Base-by-base conservation (phyloP, 768 basidiomycete genomes). In the Leccinellum rugosiceps region DNA sequence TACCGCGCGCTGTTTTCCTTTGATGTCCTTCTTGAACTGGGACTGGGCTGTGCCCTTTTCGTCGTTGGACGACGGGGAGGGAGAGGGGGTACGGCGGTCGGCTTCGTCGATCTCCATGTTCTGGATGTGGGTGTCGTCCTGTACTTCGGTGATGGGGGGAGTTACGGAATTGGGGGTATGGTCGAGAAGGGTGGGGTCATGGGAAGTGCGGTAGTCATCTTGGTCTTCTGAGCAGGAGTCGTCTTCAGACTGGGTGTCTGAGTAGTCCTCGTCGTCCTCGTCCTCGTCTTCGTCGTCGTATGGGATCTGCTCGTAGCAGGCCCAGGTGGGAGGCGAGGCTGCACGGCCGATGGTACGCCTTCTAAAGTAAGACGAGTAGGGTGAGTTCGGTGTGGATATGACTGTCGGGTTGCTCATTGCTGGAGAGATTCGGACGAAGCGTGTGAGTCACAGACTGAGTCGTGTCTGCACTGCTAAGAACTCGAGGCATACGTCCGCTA, bases 301-400 rank as follows among this genome's bases (percentile, higher is more conserved):
- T 60, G 85, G 86, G 71, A 92, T 92, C 81, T 92, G 89, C 80
- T 92, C 90, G 73, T 92, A 92, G 79, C 89, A 92, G 11, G 89
- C 89, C 90, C 90, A 92, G 0, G 88, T 91, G 25, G 90, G 89
- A 2, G 90, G 90, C 3, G 88, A 90, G 17, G 90, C 84, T 38
- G 90, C 90, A 52, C 90, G 82, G 23, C 90, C 90, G 63, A 91
- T 83, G 43, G 83, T 81, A 63, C 89, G 87, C 52, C 86, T 84
- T 53, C 87, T 75, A 55, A 78, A 87, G 75, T 66, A 72, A 44
- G 72, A 66, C 9, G 66, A 67, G 56, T 61, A 60, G 34, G 71
- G 69, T 21, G 71, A 58, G 49, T 53, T 67, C 25, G 59, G 57
- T 2, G 58, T 53, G 30, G 70, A 60, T 53, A 71, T 62, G 49